Evolutionary conservation across 2,329 filamentous ascomycete genomes (phyloP), one percentile per base, ranked within the genome.

Genomic region (Verticillium klebahnii): DNA sequence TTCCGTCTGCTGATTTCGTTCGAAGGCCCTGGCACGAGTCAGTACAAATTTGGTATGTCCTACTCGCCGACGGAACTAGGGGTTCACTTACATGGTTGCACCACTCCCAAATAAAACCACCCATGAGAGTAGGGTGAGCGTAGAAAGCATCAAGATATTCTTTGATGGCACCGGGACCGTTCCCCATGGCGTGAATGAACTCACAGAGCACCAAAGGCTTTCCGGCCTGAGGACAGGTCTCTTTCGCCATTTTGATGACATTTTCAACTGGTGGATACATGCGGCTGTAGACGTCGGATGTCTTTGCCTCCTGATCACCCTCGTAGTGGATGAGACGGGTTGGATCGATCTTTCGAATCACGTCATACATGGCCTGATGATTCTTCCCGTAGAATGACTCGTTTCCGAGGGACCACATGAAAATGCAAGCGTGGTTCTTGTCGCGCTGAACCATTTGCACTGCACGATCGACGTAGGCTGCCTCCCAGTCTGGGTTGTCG

Each of bases 381-480:
- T 91, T 91, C 3, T 76, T 75, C 0, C 89, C 89, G 61, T 89
- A 90, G 68, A 89, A 91, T 0, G 88, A 81, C 69, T 91, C 89
- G 63, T 91, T 92, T 0, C 89, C 89, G 0, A 91, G 77, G 29
- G 85, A 89, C 89, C 89, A 92, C 54, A 91, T 84, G 58, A 91
- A 84, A 2, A 91, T 77, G 2, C 80, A 88, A 0, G 88, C 76
- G 64, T 90, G 85, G 59, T 91, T 81, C 66, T 78, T 80, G 64
- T 78, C 77, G 7, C 89, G 78, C 66, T 84, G 79, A 0, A 91
- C 85, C 62, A 91, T 76, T 62, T 89, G 86, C 36, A 79, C 75
- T 2, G 86, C 86, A 1, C 89, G 82, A 68, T 91, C 89, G 2
- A 91, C 74, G 65, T 92, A 91, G 0, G 88, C 85, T 0, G 83